Evolutionary conservation across 2,329 filamentous ascomycete genomes (phyloP).

Genomic region (Harringtonia lauricola): DNA sequence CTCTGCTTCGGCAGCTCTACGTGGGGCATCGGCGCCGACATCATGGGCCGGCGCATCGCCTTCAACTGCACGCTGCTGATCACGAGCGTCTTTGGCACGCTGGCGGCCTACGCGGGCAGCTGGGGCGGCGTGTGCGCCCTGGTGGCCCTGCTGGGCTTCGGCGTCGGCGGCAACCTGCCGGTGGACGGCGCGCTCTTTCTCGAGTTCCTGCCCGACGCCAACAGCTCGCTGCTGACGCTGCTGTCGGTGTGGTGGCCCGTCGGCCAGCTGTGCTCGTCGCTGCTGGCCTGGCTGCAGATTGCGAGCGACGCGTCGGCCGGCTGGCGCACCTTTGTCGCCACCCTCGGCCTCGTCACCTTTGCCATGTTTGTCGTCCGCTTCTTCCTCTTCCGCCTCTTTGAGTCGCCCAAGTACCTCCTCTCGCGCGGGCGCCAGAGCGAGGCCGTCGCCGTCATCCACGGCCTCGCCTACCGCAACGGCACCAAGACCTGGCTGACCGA

Average conservation of each 20-base stretch:
- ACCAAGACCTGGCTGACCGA: constrained; percentile 66
- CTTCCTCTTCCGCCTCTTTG: constrained; percentile 70
- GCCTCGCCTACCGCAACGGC: constrained; percentile 61
- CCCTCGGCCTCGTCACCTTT: constrained; percentile 62
- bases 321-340: constrained; percentile 65
- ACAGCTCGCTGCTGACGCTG: constrained; percentile 63
- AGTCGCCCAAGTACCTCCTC: constrained; percentile 77
- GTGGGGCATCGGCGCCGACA: constrained; percentile 71
- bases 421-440: constrained; percentile 66
- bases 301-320: constrained; percentile 48
- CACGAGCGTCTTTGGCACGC: constrained; percentile 62
- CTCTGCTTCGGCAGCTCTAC: constrained; percentile 68
- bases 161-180: constrained; percentile 65
- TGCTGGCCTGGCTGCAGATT: constrained; percentile 68
- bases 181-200: constrained; percentile 75
- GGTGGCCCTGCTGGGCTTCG: constrained; percentile 52
- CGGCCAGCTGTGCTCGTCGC: constrained; percentile 62
- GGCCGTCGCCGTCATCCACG: constrained; percentile 70
- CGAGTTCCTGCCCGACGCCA: constrained; percentile 69
- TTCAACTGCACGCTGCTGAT: constrained; percentile 75
- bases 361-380: constrained; percentile 70
- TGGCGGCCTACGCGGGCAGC: constrained; percentile 53
- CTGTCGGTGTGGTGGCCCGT: constrained; percentile 84
- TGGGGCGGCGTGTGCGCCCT: constrained; percentile 55
- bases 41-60: constrained; percentile 66